phyloP scores from a whole-genome alignment of 495 filamentous ascomycete genomes.

The Antarctomyces pellizariae region DNA sequence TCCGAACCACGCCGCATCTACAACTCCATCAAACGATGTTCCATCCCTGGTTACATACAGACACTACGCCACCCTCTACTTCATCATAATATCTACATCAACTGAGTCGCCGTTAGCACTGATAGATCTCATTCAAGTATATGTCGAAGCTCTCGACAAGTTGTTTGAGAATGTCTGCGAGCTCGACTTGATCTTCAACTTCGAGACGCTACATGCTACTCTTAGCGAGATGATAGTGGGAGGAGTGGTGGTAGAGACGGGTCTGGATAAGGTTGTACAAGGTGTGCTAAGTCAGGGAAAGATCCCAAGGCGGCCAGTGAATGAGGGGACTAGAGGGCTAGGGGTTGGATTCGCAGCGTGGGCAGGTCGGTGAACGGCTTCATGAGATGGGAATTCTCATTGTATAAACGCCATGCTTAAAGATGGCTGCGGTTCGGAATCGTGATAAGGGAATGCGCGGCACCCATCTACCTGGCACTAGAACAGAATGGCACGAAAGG shows the following conservation, averaged over 20 bases:
- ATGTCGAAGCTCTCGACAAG: conserved; percentile 82
- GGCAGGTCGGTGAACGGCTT: conserved; percentile 23
- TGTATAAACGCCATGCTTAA: neutral
- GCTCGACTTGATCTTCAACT: conserved; percentile 94
- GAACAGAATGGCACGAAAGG: too few relatives aligned
- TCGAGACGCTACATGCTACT: conserved; percentile 83
- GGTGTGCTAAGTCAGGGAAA: conserved; percentile 62
- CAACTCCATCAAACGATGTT: conserved; percentile 47
- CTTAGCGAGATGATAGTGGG: conserved; percentile 91
- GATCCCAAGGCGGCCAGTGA: conserved; percentile 46
- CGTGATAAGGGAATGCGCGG: neutral
- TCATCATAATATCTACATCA: conserved; percentile 93
- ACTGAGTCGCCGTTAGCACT: conserved; percentile 90
- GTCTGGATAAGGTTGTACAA: conserved; percentile 62
- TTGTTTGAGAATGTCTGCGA: conserved; percentile 98
- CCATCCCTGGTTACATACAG: conserved; percentile 95
- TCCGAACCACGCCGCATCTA: conserved; percentile 27
- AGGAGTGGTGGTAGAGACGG: conserved; percentile 87
- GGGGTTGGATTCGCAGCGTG: conserved; percentile 32
- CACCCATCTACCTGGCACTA: too few relatives aligned
- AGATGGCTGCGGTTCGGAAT: neutral
- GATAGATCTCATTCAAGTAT: conserved; percentile 92
- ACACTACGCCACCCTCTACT: conserved; percentile 93
- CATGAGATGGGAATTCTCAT: too few relatives aligned
- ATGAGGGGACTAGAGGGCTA: conserved; percentile 22